Evolutionary conservation across 192 early-diverging fungal genomes (phyloP).

Genomic region (Coemansia sp.): DNA sequence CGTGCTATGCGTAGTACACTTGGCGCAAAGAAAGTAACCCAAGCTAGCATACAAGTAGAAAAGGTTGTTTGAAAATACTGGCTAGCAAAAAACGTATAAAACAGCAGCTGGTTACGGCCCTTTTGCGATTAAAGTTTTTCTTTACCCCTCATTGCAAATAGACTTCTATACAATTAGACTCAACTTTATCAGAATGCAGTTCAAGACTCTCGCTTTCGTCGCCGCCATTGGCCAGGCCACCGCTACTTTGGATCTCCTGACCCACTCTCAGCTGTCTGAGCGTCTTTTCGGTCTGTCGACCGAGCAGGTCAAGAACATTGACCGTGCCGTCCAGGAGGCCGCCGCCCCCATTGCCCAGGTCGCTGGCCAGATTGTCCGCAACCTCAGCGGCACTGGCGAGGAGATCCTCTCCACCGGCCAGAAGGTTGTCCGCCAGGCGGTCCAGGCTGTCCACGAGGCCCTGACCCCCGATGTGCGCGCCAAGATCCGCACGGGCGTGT

Average conservation of each 20-base stretch:
- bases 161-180: neutral
- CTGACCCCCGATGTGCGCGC: conserved; percentile 50
- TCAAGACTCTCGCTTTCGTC: conserved; percentile 49
- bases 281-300: conserved; percentile 47
- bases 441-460: conserved; percentile 46
- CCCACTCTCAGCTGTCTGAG: conserved; percentile 54
- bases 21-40: neutral
- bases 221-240: conserved; percentile 52
- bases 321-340: conserved; percentile 53
- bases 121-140: neutral
- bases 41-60: neutral
- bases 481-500: conserved; percentile 54
- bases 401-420: conserved; percentile 35
- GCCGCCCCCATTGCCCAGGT: conserved; percentile 47
- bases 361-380: conserved; percentile 52
- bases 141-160: conserved; percentile 7
- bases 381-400: conserved; percentile 46
- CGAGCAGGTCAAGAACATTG: conserved; percentile 55
- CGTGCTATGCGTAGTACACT: neutral
- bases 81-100: conserved; percentile 4
- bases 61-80: neutral
- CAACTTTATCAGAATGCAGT: conserved; percentile 37
- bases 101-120: conserved; percentile 3
- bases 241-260: conserved; percentile 46
- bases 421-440: conserved; percentile 43